phyloP scores from a whole-genome alignment of 148 eudicot genomes.

The Hydrangea macrophylla region DNA sequence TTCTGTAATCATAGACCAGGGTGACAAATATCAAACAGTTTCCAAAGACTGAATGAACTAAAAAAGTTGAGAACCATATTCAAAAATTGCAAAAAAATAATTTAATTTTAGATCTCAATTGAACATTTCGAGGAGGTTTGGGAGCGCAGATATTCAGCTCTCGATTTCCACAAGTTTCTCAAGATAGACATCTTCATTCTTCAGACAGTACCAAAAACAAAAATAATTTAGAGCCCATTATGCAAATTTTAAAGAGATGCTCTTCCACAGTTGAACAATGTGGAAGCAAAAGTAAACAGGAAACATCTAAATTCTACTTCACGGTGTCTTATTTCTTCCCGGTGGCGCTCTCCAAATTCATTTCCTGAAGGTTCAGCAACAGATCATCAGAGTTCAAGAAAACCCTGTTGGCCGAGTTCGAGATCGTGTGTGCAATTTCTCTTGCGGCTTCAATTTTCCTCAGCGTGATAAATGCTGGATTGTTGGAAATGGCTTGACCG shows the following conservation, averaged over 20 bases:
- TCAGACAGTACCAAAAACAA: neutral
- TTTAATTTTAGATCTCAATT: neutral
- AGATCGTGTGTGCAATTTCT: slow-evolving; percentile 66
- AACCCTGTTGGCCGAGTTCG: slow-evolving; percentile 66
- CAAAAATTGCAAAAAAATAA: neutral
- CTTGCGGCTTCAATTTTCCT: slow-evolving; percentile 89
- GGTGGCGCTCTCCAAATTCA: slow-evolving; percentile 24
- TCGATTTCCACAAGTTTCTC: neutral
- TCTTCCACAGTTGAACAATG: neutral
- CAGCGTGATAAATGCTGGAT: slow-evolving; percentile 82
- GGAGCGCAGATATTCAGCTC: neutral
- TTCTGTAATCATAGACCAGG: no score
- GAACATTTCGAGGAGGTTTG: neutral
- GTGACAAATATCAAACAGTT: no score
- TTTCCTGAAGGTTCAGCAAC: slow-evolving; percentile 73
- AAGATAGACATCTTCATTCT: neutral
- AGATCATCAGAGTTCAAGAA: slow-evolving; percentile 66
- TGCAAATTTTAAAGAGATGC: no score
- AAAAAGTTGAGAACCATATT: no score
- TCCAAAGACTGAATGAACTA: no score
- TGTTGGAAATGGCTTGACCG: slow-evolving; percentile 90
- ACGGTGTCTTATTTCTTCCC: slow-evolving; percentile 23
- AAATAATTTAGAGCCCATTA: neutral
- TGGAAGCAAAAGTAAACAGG: neutral
- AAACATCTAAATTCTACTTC: neutral